Conservation (phyloP, 2,329 filamentous ascomycete species). For the Alternaria novae-zelandiae region DNA sequence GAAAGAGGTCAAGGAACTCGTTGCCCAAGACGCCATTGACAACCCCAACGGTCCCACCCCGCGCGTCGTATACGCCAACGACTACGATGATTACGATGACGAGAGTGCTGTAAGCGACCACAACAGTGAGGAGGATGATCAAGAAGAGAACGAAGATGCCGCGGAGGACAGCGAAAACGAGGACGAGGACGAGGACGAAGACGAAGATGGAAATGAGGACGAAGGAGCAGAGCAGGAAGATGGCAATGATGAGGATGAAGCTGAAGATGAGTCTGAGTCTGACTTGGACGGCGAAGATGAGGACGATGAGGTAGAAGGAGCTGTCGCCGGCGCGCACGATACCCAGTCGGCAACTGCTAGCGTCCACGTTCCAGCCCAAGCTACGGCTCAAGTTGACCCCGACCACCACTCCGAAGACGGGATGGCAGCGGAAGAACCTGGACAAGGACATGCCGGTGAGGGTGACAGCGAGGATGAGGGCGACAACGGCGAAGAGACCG, state of each 20-base stretch:
- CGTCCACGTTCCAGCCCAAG: not conserved
- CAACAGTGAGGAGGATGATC: slow-evolving; percentile 16
- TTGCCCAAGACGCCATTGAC: slow-evolving; percentile 14
- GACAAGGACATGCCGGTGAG: not conserved
- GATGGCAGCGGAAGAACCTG: not conserved
- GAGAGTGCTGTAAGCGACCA: slow-evolving; percentile 14
- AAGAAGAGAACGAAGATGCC: slow-evolving; percentile 14
- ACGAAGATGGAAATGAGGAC: slow-evolving; percentile 9
- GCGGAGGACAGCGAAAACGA: slow-evolving; percentile 8
- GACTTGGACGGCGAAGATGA: not conserved
- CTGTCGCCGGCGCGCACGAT: not conserved
- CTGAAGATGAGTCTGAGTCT: not conserved
- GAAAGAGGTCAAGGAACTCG: slow-evolving; percentile 30
- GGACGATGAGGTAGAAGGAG: not conserved
- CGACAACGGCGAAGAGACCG: not conserved
- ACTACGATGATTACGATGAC: slow-evolving; percentile 12
- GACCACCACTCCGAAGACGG: not conserved
- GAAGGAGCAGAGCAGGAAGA: slow-evolving; percentile 12
- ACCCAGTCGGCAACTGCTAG: not conserved
- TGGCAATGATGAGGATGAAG: slow-evolving; percentile 1
- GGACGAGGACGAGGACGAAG: slow-evolving; percentile 9
- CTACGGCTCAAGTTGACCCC: not conserved
- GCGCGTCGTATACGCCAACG: slow-evolving; percentile 12
- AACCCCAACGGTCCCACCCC: slow-evolving; percentile 18
- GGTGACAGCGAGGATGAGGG: not conserved